Base-by-base conservation (phyloP, 73 alveolate genomes). In the Uronychia binucleata region DNA sequence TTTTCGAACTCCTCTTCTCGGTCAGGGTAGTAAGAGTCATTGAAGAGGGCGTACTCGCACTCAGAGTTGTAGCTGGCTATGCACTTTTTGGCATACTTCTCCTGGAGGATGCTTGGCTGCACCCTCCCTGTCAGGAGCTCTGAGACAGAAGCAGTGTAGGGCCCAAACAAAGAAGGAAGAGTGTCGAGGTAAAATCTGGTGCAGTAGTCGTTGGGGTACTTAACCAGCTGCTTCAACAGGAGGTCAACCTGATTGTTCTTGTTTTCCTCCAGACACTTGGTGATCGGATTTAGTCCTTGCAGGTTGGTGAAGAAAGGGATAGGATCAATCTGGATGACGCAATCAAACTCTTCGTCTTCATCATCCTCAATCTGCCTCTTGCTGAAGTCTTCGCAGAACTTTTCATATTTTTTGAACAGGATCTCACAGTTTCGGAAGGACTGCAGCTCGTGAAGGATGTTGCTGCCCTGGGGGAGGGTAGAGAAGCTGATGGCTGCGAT, bases 281-380 rank as follows among this genome's bases (percentile, higher is more conserved):
- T 74, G 25, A 85, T 77, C 25, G 91, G 85, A 1, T 83, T 77
- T 85, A 34, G 1, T 13, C 86, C 86, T 0, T 85, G 81, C 59
- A 85, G 57, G 67, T 85, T 77, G 27, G 28, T 26, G n/a, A 85
- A 35, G 75, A 85, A 85, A 26, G 91, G 91, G 30, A 85, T 85
- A 46, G 67, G 67, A 19, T 46, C 67, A 46, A 46, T 19, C 29
- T 83, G 78, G 33, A 83, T 33, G 5, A 5, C 19, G 67, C 5
- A 46, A 11, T 46, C 67, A 27, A 33, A 74, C 1, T 33, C 78
- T 26, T 13, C 84, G 29, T 28, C 30, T 30, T 83, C 57, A 28
- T 1, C 59, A 32, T 75, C 81, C 76, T 82, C 82, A 0, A 28
- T 33, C 31, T 8, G 74, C 28, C 57, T 46, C 19, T 46, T 46